These are phyloP conservation scores for Priceomyces carsonii DNA, from an alignment of 805 yeast species.

Conservation along the genomic window DNA sequence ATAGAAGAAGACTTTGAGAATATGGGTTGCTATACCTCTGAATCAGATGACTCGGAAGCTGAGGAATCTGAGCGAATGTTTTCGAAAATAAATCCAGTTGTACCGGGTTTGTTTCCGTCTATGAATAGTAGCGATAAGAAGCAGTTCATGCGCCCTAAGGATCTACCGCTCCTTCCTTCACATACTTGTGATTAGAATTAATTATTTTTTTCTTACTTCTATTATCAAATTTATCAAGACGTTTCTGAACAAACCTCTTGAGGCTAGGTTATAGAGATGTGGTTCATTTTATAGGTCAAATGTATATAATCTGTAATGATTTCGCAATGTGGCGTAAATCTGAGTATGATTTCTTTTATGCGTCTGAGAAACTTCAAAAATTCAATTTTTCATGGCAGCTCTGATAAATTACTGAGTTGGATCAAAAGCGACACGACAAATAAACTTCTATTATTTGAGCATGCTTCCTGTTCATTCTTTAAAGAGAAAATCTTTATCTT, in stretches of 20 bases:
- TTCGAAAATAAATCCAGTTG: conserved; percentile 22
- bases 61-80: not conserved
- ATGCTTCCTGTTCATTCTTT: conserved; percentile 1
- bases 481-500: not conserved
- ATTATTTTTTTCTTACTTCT: not conserved
- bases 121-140: conserved; percentile 24
- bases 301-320: too few relatives aligned
- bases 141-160: conserved; percentile 25
- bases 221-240: too few relatives aligned
- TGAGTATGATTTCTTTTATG: too few relatives aligned
- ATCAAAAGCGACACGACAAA: too few relatives aligned
- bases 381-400: too few relatives aligned
- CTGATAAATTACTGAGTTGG: too few relatives aligned
- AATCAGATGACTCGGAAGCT: not conserved
- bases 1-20: conserved; percentile 1
- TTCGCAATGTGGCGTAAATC: too few relatives aligned
- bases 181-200: conserved; percentile 16
- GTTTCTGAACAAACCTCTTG: too few relatives aligned
- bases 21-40: not conserved
- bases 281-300: too few relatives aligned
- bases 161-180: conserved; percentile 31
- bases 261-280: too few relatives aligned
- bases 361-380: too few relatives aligned
- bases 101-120: conserved; percentile 38
- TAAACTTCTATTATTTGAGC: too few relatives aligned